Base-by-base conservation (phyloP, 1,284 basidiomycete species). In the Austroboletus niveus region DNA sequence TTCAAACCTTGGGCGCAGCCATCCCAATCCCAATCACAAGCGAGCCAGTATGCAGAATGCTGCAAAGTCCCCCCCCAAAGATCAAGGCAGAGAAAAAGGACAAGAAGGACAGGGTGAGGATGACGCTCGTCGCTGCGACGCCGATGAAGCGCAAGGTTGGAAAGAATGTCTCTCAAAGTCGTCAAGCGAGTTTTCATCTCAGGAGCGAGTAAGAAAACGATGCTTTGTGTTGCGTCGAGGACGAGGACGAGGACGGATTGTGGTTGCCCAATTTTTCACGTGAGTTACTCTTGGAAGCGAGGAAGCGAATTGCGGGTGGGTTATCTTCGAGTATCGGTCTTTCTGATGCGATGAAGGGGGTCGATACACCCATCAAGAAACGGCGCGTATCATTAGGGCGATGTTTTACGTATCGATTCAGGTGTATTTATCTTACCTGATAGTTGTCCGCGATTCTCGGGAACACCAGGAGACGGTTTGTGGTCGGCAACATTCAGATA, bases 91-190 rank as follows among this genome's bases (percentile, higher is more conserved):
- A n/a, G 30, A 45, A 53, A 31, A 14, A n/a, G 8, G 57, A 45
- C 42, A 56, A 51, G 42, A 48, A 52, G n/a, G 52, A 45, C 20
- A 56, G 17, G 10, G 31, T 53, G 30, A 80, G 77, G 4, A 69
- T 78, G 8, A 79, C 77, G 8, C 72, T 86, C 17, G 84, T 85
- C 12, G 77, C 75, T 10, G 79, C 81, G 8, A 86, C 83, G 9
- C 84, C 84, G 7, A 71, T 72, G 29, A 84, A 84, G 60, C 63
- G 69, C 41, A 66, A 58, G 34, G 43, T 48, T n/a, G 41, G 36
- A 30, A 52, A 15, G 6, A 7, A 49, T 11, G 47, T 41, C 36
- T 41, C 11, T 1, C 29, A 29, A 29, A 9, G 29, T 29, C 34
- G 34, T 34, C 32, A 11, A 35, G 15, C 34, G 4, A 48, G 49